These are phyloP conservation scores for Candida sphagnicola DNA, from an alignment of 805 yeast species.

Conservation along the genomic window DNA sequence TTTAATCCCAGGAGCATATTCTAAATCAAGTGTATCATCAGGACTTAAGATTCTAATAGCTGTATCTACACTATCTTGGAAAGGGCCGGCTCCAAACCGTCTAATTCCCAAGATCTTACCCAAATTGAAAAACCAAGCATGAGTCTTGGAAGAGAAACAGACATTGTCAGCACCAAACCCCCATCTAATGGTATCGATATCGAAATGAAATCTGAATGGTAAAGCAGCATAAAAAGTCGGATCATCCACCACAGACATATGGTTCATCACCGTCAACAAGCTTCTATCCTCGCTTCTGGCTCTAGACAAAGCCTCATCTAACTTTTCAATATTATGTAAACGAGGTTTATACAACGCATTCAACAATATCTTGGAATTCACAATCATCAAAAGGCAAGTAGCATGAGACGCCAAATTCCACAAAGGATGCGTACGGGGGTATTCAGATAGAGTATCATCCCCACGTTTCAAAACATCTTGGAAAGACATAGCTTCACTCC, in stretches of 20 bases:
- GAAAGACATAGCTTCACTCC: conserved; percentile 52
- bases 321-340: conserved; percentile 56
- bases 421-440: conserved; percentile 52
- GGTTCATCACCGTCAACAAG: conserved; percentile 84
- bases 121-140: conserved; percentile 66
- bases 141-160: conserved; percentile 60
- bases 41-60: conserved; percentile 76
- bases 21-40: conserved; percentile 58
- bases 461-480: conserved; percentile 69
- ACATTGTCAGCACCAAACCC: conserved; percentile 91
- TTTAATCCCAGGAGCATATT: conserved; percentile 30
- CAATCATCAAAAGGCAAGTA: conserved; percentile 64
- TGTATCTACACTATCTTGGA: conserved; percentile 87
- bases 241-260: conserved; percentile 89
- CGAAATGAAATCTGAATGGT: conserved; percentile 63
- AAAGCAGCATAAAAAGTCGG: conserved; percentile 86
- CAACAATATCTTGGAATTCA: conserved; percentile 58
- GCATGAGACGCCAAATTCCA: conserved; percentile 72
- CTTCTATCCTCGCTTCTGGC: conserved; percentile 70
- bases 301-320: conserved; percentile 60
- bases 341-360: conserved; percentile 61
- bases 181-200: conserved; percentile 78
- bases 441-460: conserved; percentile 59
- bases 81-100: conserved; percentile 90
- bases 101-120: conserved; percentile 88